Evolutionary conservation across 768 basidiomycete genomes (phyloP), one percentile per base, ranked within the genome.

Genomic region (Gyrodon lividus): DNA sequence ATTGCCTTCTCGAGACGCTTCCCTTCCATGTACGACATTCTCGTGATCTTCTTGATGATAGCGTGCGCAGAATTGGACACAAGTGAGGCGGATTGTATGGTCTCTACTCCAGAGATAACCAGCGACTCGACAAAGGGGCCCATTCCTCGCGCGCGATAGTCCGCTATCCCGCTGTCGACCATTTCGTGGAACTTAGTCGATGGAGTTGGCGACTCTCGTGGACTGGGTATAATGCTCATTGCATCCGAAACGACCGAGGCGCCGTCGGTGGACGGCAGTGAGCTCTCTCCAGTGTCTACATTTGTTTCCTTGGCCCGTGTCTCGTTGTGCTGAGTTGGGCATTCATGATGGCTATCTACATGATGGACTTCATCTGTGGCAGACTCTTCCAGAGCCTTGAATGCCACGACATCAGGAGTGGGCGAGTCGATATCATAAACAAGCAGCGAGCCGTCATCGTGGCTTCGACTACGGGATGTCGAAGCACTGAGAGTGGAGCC

Each of bases 141-240:
- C 5, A 34, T 24, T 17, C 55, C 55, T 6, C 33, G 20, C 2
- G 24, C 9, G n/a, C 30, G 41, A 20, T 46, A 46, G 13, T 48
- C 44, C 14, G 31, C 31, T 19, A 53, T 43, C 35, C 43, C 34
- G 23, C n/a, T 41, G 13, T 50, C 40, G n/a, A 53, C 43, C 16
- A 51, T 30, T 42, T 42, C 42, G 12, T 51, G 6, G 40, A 67
- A 67, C 6, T 43, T 57, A 17, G 39, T 33, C 8, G 37, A 10
- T 9, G 51, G 48, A 1, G 13, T 44, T 22, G 47, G 46, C 19
- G 53, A 43, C 4, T 28, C 10, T 20, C 0, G 41, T 22, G 19
- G 13, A 17, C 34, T 42, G 8, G 60, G 58, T 23, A 54, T 48
- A 20, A 14, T 10, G 34, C 57, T 67, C 6, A 52, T 57, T 4